phyloP scores from a whole-genome alignment of 1,284 basidiomycete genomes.

The Boletus sp. region DNA sequence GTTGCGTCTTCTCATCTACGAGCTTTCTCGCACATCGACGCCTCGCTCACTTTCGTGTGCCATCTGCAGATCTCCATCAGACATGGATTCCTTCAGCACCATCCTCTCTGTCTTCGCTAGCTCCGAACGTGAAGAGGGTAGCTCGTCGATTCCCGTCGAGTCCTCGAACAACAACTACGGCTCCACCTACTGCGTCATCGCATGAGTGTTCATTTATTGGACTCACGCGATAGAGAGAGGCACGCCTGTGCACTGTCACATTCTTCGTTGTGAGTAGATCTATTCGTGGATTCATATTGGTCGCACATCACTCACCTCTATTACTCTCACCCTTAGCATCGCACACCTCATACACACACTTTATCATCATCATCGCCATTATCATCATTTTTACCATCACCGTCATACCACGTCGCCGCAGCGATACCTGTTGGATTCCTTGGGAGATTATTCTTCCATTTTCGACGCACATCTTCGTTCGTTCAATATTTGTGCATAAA shows the following conservation, averaged over 20 bases:
- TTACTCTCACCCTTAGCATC: slow-evolving; percentile 4
- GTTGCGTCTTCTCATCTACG: not conserved
- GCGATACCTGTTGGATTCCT: slow-evolving; percentile 4
- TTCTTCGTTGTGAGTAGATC: slow-evolving; percentile 24
- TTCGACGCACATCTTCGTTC: slow-evolving; percentile 14
- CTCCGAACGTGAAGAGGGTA: slow-evolving; percentile 2
- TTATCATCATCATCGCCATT: not conserved
- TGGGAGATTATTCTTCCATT: slow-evolving; percentile 2
- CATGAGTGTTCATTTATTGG: slow-evolving; percentile 9
- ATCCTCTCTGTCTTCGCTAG: slow-evolving; percentile 16
- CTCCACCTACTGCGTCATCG: slow-evolving; percentile 18
- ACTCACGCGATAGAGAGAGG: not conserved
- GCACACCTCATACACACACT: slow-evolving; percentile 7
- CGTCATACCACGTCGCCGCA: slow-evolving; percentile 1
- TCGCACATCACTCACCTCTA: slow-evolving; percentile 11
- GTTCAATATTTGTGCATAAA: slow-evolving; percentile 15
- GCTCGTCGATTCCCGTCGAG: slow-evolving; percentile 17
- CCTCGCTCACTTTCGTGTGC: not conserved
- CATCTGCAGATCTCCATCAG: not conserved
- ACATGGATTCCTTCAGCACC: slow-evolving; percentile 25
- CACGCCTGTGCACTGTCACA: not conserved
- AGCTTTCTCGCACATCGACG: not conserved
- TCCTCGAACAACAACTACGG: not conserved
- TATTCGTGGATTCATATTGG: too few species aligned
- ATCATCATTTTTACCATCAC: slow-evolving; percentile 2